phyloP scores from a whole-genome alignment of 257 asterid genomes.

The Solanum rostratum region DNA sequence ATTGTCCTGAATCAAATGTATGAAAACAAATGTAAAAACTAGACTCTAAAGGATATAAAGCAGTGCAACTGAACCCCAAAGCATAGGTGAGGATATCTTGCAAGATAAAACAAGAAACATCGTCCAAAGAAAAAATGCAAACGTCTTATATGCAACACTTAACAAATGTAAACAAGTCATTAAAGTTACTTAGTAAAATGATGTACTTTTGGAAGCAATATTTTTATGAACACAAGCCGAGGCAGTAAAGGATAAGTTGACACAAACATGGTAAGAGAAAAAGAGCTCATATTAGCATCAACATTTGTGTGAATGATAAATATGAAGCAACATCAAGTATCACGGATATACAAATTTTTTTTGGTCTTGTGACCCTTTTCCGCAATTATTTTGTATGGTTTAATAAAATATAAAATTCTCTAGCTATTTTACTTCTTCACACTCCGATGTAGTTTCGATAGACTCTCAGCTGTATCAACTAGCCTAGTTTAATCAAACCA shows the following conservation, averaged over 20 bases:
- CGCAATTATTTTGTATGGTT: background rate
- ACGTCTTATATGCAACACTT: background rate
- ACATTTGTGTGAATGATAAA: background rate
- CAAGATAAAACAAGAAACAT: background rate
- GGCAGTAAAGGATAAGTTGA: background rate
- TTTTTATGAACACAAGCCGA: background rate
- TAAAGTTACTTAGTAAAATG: background rate
- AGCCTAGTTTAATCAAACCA: background rate
- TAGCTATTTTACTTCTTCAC: background rate
- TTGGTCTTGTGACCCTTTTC: background rate
- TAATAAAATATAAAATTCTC: background rate
- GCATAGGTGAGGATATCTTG: background rate
- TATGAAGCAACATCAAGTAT: background rate
- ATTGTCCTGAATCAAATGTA: slow-evolving; percentile 57
- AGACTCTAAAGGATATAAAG: background rate
- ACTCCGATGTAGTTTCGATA: background rate
- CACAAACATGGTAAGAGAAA: background rate
- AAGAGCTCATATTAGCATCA: background rate
- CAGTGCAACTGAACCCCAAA: background rate
- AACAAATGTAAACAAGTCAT: background rate
- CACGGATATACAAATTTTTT: background rate
- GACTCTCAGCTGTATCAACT: background rate
- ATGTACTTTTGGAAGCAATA: background rate
- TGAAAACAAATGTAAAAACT: slow-evolving; percentile 9
- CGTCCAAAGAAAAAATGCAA: background rate